phyloP scores from a whole-genome alignment of 2,329 filamentous ascomycete species.

The Aureobasidium vineae region DNA sequence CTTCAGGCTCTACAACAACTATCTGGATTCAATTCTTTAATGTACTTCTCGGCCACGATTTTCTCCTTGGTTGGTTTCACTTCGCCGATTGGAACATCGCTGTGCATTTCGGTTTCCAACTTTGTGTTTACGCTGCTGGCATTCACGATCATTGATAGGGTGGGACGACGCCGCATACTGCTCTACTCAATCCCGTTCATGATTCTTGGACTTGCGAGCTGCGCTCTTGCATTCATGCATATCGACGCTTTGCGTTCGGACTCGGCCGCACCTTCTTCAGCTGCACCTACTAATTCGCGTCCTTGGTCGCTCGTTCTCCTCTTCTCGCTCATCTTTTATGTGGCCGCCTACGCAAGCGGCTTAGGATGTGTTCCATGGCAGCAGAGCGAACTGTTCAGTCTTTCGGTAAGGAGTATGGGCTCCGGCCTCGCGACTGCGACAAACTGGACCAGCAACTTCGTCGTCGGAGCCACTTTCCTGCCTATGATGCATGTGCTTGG shows the following conservation, averaged over 20 bases:
- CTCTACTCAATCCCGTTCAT: conserved; percentile 83
- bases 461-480: conserved; percentile 82
- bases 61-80: conserved; percentile 49
- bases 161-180: conserved; percentile 59
- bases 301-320: conserved; percentile 59
- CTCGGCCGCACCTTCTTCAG: not conserved
- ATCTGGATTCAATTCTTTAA: conserved; percentile 42
- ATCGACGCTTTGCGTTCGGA: conserved; percentile 48
- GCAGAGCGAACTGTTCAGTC: conserved; percentile 81
- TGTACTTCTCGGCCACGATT: conserved; percentile 52
- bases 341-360: conserved; percentile 80
- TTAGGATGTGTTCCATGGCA: conserved; percentile 95
- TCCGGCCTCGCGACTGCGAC: conserved; percentile 74
- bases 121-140: conserved; percentile 49
- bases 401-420: conserved; percentile 69
- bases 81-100: conserved; percentile 46
- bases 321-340: conserved; percentile 74
- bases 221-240: conserved; percentile 69
- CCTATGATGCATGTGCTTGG: conserved; percentile 77
- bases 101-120: conserved; percentile 48
- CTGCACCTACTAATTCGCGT: conserved; percentile 30
- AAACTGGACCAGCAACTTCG: conserved; percentile 84
- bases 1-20: conserved; percentile 81
- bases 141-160: conserved; percentile 46
- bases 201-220: conserved; percentile 68